These are phyloP conservation scores for Agaricus blazei DNA, from an alignment of 768 basidiomycete genomes.

Conservation along the genomic window DNA sequence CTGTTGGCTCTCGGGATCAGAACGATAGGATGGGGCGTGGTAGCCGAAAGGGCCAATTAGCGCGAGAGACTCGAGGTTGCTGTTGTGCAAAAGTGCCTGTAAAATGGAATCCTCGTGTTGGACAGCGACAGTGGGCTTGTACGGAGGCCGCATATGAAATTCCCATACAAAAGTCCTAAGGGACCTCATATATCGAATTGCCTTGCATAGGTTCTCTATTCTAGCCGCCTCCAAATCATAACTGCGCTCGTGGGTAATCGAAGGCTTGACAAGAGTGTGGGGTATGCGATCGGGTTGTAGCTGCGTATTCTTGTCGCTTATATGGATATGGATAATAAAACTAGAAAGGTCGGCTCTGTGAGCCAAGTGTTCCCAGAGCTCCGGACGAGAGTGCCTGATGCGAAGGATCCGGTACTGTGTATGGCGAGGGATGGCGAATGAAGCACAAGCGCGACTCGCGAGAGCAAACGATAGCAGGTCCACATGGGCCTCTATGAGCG, in stretches of 20 bases:
- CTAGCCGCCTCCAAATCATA: slow-evolving; percentile 25
- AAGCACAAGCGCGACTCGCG: slow-evolving; percentile 31
- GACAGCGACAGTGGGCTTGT: slow-evolving; percentile 24
- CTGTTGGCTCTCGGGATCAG: slow-evolving; percentile 23
- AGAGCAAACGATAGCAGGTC: slow-evolving; percentile 42
- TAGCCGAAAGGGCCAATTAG: slow-evolving; percentile 34
- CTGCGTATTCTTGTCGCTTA: slow-evolving; percentile 34
- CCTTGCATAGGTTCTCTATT: slow-evolving; percentile 33
- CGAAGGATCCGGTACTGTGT: slow-evolving; percentile 46
- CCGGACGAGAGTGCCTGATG: slow-evolving; percentile 31
- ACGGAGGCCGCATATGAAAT: slow-evolving; percentile 17
- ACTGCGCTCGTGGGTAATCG: slow-evolving; percentile 12
- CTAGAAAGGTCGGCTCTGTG: slow-evolving; percentile 42
- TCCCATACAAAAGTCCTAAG: slow-evolving; percentile 42
- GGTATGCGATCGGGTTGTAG: slow-evolving; percentile 37
- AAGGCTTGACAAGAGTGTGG: slow-evolving; percentile 27
- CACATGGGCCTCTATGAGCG: slow-evolving; percentile 33
- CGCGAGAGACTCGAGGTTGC: slow-evolving; percentile 28
- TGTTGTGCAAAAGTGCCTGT: slow-evolving; percentile 21
- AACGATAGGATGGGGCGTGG: slow-evolving; percentile 24
- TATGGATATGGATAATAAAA: slow-evolving; percentile 41
- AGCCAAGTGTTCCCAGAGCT: slow-evolving; percentile 48
- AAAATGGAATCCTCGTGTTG: slow-evolving; percentile 37
- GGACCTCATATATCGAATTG: slow-evolving; percentile 35
- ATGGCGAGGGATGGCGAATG: slow-evolving; percentile 40